Conservation (phyloP, 2,329 filamentous ascomycete species). For the Fusarium transvaalense region DNA sequence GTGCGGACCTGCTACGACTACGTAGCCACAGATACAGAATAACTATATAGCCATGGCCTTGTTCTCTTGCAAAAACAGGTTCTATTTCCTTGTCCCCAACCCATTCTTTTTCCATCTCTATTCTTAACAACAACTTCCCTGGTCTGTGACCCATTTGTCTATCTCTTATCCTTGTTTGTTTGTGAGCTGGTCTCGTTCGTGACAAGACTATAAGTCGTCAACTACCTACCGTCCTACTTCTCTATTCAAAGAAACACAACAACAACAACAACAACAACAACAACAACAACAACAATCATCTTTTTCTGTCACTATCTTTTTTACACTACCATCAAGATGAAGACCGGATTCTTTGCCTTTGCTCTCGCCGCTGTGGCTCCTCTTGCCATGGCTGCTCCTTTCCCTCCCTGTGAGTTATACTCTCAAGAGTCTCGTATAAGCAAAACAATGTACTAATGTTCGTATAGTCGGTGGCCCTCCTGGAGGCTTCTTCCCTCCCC, state of each 20-base stretch:
- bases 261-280: slow-evolving; percentile 18
- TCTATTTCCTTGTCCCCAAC: slow-evolving; percentile 5
- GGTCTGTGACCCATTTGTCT: slow-evolving; percentile 37
- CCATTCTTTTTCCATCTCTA: slow-evolving; percentile 23
- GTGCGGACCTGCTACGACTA: slow-evolving; percentile 7
- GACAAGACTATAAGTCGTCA: slow-evolving; percentile 19
- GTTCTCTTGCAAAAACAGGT: slow-evolving; percentile 18
- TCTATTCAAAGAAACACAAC: background rate
- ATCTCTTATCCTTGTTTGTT: slow-evolving; percentile 26
- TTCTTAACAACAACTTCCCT: slow-evolving; percentile 21
- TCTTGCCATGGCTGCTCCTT: slow-evolving; percentile 33
- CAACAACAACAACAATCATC: slow-evolving; percentile 10
- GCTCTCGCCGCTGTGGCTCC: slow-evolving; percentile 37
- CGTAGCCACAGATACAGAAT: slow-evolving; percentile 6
- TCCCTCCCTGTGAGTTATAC: slow-evolving; percentile 26
- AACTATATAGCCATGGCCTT: slow-evolving; percentile 17
- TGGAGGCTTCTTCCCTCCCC: slow-evolving; percentile 13
- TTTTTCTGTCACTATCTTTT: slow-evolving; percentile 11
- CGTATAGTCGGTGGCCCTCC: slow-evolving; percentile 11
- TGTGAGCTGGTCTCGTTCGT: slow-evolving; percentile 33
- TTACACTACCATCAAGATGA: slow-evolving; percentile 40
- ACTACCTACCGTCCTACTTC: background rate
- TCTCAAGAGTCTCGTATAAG: background rate
- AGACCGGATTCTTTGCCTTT: slow-evolving; percentile 40
- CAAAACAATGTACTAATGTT: slow-evolving; percentile 3